Base-by-base conservation (phyloP, 2,329 filamentous ascomycete genomes). In the Fusarium sp. region DNA sequence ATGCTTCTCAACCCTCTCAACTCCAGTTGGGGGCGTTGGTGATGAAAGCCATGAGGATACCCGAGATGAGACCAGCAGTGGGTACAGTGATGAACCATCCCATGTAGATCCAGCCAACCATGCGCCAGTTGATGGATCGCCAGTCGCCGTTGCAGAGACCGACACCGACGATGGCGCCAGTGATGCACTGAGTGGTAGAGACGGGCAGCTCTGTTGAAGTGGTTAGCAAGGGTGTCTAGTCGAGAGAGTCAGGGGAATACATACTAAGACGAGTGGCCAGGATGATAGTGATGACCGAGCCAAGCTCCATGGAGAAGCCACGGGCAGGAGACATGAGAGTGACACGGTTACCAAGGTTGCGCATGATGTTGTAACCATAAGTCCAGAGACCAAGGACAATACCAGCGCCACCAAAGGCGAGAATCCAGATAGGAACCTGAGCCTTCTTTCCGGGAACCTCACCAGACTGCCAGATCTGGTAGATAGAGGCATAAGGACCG, bases 161-260 rank as follows among this genome's bases (percentile, higher is more conserved):
- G 59, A 92, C 90, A 69, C 90, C 90, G 54, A 92, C 89, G 23
- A 89, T 91, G 48, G 89, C 87, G 56, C 90, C 90, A 48, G 87
- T 90, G 76, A 91, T 91, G 80, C 90, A 92, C 83, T 92, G 90
- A 0, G 90, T 91, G 2, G 91, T 92, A 2, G 90, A 92, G 35
- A 92, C 86, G 3, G 91, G 91, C 2, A 92, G 87, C 64, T 87
- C 84, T 85, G 76, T 32, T 6, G 43, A 23, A 2, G 2, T 54
- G 14, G 70, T 79, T 57, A 77, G 70, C 35, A 50, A 0, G 34
- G 14, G 43, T 6, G 30, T 13, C 7, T n/a, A 32, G 48, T 35
- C 3, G 10, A 43, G 6, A 10, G 4, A 30, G 13, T 3, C 5
- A 6, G 2, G 13, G 37, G 20, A n/a, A 3, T 23, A 82, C 82